phyloP scores from a whole-genome alignment of 345 rosid species.

The Eutrema heterophyllum region DNA sequence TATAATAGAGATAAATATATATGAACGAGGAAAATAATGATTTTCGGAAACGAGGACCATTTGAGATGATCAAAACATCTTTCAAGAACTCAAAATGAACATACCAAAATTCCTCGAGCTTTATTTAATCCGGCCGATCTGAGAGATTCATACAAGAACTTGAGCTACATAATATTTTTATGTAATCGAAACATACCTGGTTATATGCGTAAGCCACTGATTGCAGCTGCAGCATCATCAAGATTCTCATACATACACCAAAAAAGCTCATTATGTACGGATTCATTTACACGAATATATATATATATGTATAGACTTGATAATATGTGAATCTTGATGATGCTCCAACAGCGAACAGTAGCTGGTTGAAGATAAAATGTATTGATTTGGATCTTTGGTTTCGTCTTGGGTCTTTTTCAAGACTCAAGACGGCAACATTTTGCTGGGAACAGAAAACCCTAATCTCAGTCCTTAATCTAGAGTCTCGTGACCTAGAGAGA shows the following conservation, averaged over 20 bases:
- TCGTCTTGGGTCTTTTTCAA: background rate
- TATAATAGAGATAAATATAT: background rate
- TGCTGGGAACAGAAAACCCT: slow-evolving; percentile 20
- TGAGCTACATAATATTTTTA: background rate
- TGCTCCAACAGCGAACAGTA: slow-evolving; percentile 80
- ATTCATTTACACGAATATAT: slow-evolving; percentile 6
- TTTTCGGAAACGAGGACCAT: background rate
- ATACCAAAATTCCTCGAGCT: background rate
- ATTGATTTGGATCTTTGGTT: slow-evolving; percentile 6
- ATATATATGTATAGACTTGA: background rate
- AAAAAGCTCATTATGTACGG: background rate
- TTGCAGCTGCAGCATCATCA: slow-evolving; percentile 99
- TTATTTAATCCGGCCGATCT: slow-evolving; percentile 1
- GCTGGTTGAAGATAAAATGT: slow-evolving; percentile 31
- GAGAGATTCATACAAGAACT: background rate
- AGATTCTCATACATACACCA: slow-evolving; percentile 58
- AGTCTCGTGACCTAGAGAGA: background rate
- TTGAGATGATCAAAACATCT: background rate
- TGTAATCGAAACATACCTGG: background rate
- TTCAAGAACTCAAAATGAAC: background rate
- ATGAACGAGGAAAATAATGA: background rate
- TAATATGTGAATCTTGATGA: slow-evolving; percentile 83
- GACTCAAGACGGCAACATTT: background rate
- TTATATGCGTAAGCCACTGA: slow-evolving; percentile 41
- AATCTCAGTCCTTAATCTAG: slow-evolving; percentile 13